Conservation (phyloP, 179 eudicot species). For the Heliamphora pulchella region DNA sequence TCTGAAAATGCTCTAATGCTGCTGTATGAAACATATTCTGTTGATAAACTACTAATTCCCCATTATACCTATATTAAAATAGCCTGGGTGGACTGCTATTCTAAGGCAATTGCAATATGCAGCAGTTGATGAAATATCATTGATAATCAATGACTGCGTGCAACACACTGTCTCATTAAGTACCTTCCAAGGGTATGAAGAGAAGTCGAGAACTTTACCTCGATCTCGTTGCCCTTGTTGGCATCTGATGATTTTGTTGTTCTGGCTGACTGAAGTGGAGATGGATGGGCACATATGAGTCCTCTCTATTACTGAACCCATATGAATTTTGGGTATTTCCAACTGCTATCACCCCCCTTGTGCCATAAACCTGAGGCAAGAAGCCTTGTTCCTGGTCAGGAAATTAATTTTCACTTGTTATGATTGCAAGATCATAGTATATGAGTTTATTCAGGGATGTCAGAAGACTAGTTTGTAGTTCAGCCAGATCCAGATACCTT, state of each 20-base stretch:
- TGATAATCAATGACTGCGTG: not conserved
- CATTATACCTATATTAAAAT: not conserved
- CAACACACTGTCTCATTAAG: not conserved
- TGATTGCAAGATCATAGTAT: not conserved
- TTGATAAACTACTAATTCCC: not conserved
- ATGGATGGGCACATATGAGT: constrained; percentile 29
- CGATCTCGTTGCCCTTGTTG: constrained; percentile 28
- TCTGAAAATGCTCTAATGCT: not conserved
- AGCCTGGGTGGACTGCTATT: not conserved
- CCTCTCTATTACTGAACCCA: constrained; percentile 20
- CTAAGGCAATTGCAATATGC: not conserved
- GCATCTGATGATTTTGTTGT: constrained; percentile 28
- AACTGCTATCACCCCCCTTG: constrained; percentile 17
- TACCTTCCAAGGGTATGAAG: too few relatives aligned
- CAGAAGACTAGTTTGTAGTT: not conserved
- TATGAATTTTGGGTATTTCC: too few relatives aligned
- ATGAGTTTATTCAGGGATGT: constrained; percentile 6
- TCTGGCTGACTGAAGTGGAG: constrained; percentile 53
- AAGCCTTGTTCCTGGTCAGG: not conserved
- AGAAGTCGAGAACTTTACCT: constrained; percentile 24
- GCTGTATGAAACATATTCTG: not conserved
- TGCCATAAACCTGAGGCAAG: constrained; percentile 32
- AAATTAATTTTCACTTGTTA: constrained; percentile 2
- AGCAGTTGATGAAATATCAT: not conserved
- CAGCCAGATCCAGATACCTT: constrained; percentile 30